phyloP scores from a whole-genome alignment of 1,139 yeast genomes.

The Nakaseomyces nivariensis region DNA sequence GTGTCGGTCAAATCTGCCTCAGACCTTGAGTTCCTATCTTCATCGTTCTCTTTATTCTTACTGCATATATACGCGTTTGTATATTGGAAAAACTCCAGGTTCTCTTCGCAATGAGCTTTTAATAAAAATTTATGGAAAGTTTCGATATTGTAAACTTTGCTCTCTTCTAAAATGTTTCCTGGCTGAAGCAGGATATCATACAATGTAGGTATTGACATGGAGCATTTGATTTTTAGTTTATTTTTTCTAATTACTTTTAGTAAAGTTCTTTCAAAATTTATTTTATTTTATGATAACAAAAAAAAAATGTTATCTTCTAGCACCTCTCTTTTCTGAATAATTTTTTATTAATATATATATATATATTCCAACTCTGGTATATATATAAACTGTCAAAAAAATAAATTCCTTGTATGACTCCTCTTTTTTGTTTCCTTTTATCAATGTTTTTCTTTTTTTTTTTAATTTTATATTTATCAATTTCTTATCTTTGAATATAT shows the following conservation, averaged over 20 bases:
- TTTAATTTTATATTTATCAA: too few species aligned
- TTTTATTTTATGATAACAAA: too few species aligned
- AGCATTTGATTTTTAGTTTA: background rate
- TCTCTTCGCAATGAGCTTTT: slow-evolving; percentile 27
- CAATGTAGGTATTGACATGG: slow-evolving; percentile 10
- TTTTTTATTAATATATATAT: too few species aligned
- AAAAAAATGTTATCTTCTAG: background rate
- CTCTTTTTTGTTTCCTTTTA: too few species aligned
- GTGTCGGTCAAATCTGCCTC: background rate
- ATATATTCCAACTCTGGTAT: too few species aligned
- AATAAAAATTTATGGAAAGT: slow-evolving; percentile 20
- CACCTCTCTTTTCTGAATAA: too few species aligned
- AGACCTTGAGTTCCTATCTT: slow-evolving; percentile 3
- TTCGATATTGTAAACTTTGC: slow-evolving; percentile 9
- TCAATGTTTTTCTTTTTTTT: too few species aligned
- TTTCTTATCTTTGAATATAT: too few species aligned
- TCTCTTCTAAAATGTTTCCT: background rate
- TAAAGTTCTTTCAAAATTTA: too few species aligned
- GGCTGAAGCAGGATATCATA: slow-evolving; percentile 11
- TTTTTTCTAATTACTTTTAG: too few species aligned
- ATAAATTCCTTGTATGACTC: too few species aligned
- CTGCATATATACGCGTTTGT: slow-evolving; percentile 5
- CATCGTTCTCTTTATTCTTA: slow-evolving; percentile 8
- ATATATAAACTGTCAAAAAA: background rate
- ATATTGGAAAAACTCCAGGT: slow-evolving; percentile 19